Evolutionary conservation across 495 filamentous ascomycete genomes (phyloP).

Genomic region (Neohortaea acidophila): DNA sequence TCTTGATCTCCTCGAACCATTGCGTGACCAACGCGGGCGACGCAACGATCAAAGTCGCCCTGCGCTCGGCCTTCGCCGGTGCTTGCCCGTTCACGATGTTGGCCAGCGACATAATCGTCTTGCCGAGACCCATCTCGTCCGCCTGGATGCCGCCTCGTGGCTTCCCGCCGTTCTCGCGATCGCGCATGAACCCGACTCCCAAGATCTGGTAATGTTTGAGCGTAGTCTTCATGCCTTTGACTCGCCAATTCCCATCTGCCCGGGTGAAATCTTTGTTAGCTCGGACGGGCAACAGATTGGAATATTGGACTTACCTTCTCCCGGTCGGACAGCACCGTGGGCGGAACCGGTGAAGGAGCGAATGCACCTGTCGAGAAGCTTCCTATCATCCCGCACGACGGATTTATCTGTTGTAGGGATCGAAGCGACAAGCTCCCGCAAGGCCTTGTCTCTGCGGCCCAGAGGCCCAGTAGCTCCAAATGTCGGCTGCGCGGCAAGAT

Average conservation of each 20-base stretch:
- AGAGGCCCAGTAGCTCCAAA: conserved; percentile 10
- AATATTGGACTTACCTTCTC: too few relatives aligned
- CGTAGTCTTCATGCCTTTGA: conserved; percentile 33
- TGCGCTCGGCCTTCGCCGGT: conserved; percentile 12
- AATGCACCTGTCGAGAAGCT: background rate
- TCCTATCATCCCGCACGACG: conserved; percentile 14
- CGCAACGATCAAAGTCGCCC: conserved; percentile 39
- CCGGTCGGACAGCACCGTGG: background rate
- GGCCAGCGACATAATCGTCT: conserved; percentile 36
- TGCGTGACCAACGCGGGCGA: conserved; percentile 31
- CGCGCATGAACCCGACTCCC: conserved; percentile 42
- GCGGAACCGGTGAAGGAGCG: background rate
- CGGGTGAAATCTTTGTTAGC: conserved; percentile 31
- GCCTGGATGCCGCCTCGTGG: conserved; percentile 41
- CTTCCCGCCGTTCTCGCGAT: conserved; percentile 31
- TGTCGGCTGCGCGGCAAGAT: conserved; percentile 13
- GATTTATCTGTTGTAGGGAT: conserved; percentile 15
- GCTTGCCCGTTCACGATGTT: conserved; percentile 20
- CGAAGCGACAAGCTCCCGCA: conserved; percentile 23
- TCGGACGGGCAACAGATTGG: too few relatives aligned
- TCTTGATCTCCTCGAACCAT: conserved; percentile 30
- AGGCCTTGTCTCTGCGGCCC: conserved; percentile 16
- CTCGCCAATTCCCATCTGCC: conserved; percentile 30
- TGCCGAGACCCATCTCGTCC: conserved; percentile 53
- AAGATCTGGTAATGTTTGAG: conserved; percentile 41